Evolutionary conservation across 192 early-diverging fungal species (phyloP).

Genomic region (Rhizophagus sp.): DNA sequence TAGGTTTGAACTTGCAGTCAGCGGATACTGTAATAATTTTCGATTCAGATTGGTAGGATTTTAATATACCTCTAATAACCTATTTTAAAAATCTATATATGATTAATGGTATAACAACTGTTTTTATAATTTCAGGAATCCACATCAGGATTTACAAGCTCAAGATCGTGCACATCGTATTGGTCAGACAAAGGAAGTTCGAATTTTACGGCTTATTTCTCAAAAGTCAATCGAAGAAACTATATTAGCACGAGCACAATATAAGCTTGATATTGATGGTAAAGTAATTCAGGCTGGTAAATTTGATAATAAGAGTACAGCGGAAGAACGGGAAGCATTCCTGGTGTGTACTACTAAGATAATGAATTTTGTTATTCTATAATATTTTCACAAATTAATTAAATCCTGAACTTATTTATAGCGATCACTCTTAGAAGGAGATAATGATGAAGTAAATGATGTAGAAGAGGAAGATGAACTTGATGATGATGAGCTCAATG

Average conservation of each 20-base stretch:
- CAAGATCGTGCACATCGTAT: constrained; percentile 99
- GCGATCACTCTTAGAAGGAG: constrained; percentile 76
- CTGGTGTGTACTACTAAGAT: constrained; percentile 43
- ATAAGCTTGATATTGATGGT: constrained; percentile 95
- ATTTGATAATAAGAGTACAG: constrained; percentile 95
- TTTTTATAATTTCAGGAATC: constrained; percentile 61
- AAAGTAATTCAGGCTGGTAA: constrained; percentile 99
- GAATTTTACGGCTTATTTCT: constrained; percentile 90
- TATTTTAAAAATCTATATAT: background rate
- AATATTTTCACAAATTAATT: background rate
- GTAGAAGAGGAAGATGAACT: constrained; percentile 70
- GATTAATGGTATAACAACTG: background rate
- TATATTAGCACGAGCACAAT: constrained; percentile 90
- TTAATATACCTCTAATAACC: background rate
- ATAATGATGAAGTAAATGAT: constrained; percentile 76
- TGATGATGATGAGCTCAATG: constrained; percentile 90
- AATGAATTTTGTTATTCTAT: background rate
- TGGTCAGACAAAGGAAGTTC: constrained; percentile 97
- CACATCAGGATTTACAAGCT: constrained; percentile 97
- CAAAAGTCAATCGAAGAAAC: constrained; percentile 91
- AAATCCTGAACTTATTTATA: constrained; percentile 15
- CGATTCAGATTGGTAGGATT: constrained; percentile 90
- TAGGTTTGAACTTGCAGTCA: constrained; percentile 43
- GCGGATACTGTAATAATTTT: constrained; percentile 99
- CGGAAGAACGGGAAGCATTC: constrained; percentile 89